phyloP scores from a whole-genome alignment of 768 basidiomycete genomes.

The Pleurotus salmoneostramineus region DNA sequence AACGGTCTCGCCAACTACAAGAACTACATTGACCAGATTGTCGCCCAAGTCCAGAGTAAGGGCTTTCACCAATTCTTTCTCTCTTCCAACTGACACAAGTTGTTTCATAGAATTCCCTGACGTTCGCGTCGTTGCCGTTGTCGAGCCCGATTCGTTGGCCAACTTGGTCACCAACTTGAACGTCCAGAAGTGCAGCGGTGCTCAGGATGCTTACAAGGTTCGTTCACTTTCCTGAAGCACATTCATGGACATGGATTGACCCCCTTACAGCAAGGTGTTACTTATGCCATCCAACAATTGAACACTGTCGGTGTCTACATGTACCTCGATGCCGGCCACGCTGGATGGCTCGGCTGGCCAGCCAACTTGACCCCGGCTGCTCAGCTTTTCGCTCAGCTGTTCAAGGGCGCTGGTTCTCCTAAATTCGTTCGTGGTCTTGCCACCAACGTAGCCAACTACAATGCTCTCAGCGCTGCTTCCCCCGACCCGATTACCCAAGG shows the following conservation, averaged over 20 bases:
- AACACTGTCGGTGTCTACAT: conserved; percentile 51
- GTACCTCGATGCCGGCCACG: conserved; percentile 63
- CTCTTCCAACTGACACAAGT: conserved; percentile 2
- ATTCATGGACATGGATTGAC: too few species aligned
- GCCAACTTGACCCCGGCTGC: conserved; percentile 60
- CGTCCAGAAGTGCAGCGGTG: conserved; percentile 51
- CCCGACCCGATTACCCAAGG: conserved; percentile 62
- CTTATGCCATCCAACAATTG: conserved; percentile 55
- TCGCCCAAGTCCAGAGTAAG: conserved; percentile 50
- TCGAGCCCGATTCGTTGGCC: conserved; percentile 66
- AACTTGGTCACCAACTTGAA: conserved; percentile 68
- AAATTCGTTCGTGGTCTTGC: conserved; percentile 58
- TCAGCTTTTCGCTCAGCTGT: conserved; percentile 47
- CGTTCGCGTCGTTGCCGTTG: conserved; percentile 60
- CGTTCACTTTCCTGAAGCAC: not conserved
- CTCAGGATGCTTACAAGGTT: conserved; percentile 48
- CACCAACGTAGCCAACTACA: conserved; percentile 39
- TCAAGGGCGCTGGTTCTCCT: conserved; percentile 48
- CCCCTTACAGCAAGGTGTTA: conserved; percentile 35
- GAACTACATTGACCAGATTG: conserved; percentile 60
- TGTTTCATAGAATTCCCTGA: conserved; percentile 42
- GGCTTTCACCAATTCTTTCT: not conserved
- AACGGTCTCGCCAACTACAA: conserved; percentile 52
- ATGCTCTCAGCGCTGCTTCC: conserved; percentile 34
- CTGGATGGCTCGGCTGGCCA: conserved; percentile 68